Conservation (phyloP, 225 moss, liverwort and hornwort species). For the Asterella californica region DNA sequence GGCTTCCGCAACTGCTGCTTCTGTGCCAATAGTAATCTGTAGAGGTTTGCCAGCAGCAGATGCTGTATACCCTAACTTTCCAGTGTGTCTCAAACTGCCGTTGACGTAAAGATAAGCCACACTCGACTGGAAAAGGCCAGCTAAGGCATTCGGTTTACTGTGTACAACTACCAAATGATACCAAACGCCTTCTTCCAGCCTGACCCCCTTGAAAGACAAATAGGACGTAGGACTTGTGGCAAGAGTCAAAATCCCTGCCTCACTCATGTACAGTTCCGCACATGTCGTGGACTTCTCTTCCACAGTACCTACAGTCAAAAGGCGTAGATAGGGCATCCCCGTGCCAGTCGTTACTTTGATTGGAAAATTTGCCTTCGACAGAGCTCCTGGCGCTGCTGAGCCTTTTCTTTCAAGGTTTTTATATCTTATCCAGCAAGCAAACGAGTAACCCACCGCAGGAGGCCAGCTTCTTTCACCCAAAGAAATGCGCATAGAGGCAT, state of each 20-base stretch:
- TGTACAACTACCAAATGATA: conserved; percentile 88
- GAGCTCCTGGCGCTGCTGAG: conserved; percentile 22
- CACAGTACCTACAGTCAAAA: conserved; percentile 77
- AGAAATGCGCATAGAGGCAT: conserved; percentile 78
- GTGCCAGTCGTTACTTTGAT: conserved; percentile 38
- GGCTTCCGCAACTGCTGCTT: conserved; percentile 64
- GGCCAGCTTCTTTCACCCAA: conserved; percentile 92
- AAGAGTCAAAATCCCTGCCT: conserved; percentile 67
- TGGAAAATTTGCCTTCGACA: conserved; percentile 24
- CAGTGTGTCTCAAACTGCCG: conserved; percentile 84
- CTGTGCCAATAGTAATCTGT: conserved; percentile 76
- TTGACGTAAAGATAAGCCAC: conserved; percentile 90
- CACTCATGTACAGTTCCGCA: conserved; percentile 81
- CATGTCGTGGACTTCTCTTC: conserved; percentile 72
- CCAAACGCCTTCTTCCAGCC: conserved; percentile 82
- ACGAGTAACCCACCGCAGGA: conserved; percentile 94
- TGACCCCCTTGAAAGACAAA: conserved; percentile 73
- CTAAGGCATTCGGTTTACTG: conserved; percentile 96
- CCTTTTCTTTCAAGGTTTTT: conserved; percentile 48
- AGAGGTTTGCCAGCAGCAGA: conserved; percentile 72
- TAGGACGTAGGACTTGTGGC: conserved; percentile 86
- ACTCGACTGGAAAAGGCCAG: conserved; percentile 96
- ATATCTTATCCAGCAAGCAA: conserved; percentile 90
- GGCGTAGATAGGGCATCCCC: conserved; percentile 55
- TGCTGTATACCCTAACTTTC: conserved; percentile 86